Conservation (phyloP, 306 rosid species). For the Crotalaria pallida region DNA sequence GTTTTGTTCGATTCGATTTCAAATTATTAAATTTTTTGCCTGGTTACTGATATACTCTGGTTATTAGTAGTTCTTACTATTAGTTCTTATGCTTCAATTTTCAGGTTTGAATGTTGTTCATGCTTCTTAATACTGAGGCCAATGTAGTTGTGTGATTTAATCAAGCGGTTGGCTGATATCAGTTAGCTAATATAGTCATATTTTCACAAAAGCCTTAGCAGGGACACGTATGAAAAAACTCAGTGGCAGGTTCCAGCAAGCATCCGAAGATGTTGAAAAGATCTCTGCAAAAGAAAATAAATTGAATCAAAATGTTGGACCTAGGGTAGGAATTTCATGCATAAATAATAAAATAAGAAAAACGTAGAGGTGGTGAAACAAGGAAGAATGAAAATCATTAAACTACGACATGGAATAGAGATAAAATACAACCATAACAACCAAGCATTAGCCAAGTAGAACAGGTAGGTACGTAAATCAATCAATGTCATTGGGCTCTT, state of each 20-base stretch:
- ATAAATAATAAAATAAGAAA: not conserved
- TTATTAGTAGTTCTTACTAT: too few relatives aligned
- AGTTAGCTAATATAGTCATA: not conserved
- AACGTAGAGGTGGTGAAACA: not conserved
- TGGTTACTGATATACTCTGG: too few relatives aligned
- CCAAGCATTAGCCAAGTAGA: not conserved
- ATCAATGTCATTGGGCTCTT: not conserved
- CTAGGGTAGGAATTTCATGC: not conserved
- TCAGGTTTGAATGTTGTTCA: too few relatives aligned
- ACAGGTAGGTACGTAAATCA: not conserved
- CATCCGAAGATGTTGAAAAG: slow-evolving; percentile 67
- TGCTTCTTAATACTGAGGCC: too few relatives aligned
- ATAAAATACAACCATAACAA: not conserved
- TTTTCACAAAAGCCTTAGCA: not conserved
- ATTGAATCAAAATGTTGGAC: slow-evolving; percentile 1
- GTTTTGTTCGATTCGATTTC: too few relatives aligned
- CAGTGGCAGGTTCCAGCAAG: slow-evolving; percentile 65
- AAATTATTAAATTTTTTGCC: too few relatives aligned
- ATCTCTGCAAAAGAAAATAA: slow-evolving; percentile 51
- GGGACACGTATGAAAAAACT: slow-evolving; percentile 20
- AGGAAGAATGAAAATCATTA: not conserved
- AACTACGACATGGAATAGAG: not conserved
- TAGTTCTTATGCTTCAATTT: too few relatives aligned
- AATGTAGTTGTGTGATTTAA: too few relatives aligned
- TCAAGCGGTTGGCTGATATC: not conserved